phyloP scores from a whole-genome alignment of 208 protist genomes.

The Acanthamoeba divionensis region DNA sequence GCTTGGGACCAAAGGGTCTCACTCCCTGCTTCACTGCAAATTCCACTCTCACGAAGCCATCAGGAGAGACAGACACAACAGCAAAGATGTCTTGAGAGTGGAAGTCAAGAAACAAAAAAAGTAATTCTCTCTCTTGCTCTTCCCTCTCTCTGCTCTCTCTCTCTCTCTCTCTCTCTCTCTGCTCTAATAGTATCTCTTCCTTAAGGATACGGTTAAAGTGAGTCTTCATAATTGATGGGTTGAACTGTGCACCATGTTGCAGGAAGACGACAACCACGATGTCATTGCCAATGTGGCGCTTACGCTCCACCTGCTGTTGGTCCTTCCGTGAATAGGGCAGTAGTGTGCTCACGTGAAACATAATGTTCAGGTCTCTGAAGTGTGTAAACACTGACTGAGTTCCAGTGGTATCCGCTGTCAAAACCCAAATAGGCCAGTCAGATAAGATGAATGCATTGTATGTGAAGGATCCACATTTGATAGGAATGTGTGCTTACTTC shows the following conservation, averaged over 20 bases:
- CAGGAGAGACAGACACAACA: not conserved
- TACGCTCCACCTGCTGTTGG: conserved; percentile 44
- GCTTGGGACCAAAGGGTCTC: conserved; percentile 19
- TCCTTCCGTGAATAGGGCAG: conserved; percentile 49
- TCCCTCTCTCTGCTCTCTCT: not conserved
- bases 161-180: not conserved
- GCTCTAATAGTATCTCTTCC: not conserved
- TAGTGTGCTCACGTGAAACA: conserved; percentile 56
- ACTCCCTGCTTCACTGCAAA: conserved; percentile 51
- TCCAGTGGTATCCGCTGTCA: conserved; percentile 40
- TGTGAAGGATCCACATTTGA: not conserved
- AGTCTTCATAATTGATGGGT: conserved; percentile 53
- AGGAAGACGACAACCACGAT: conserved; percentile 56
- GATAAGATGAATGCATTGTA: not conserved
- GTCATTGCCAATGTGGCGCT: conserved; percentile 50
- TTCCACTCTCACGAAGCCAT: not conserved
- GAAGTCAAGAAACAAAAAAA: not conserved
- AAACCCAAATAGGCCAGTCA: not conserved
- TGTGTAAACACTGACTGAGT: conserved; percentile 9
- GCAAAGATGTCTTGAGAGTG: not conserved
- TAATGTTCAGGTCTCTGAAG: conserved; percentile 50
- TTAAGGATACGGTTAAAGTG: conserved; percentile 37
- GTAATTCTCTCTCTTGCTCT: not conserved
- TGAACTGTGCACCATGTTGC: conserved; percentile 18
- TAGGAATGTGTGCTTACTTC: not conserved